Evolutionary conservation across 805 yeast genomes (phyloP).

Genomic region (Osmozyma mogii): DNA sequence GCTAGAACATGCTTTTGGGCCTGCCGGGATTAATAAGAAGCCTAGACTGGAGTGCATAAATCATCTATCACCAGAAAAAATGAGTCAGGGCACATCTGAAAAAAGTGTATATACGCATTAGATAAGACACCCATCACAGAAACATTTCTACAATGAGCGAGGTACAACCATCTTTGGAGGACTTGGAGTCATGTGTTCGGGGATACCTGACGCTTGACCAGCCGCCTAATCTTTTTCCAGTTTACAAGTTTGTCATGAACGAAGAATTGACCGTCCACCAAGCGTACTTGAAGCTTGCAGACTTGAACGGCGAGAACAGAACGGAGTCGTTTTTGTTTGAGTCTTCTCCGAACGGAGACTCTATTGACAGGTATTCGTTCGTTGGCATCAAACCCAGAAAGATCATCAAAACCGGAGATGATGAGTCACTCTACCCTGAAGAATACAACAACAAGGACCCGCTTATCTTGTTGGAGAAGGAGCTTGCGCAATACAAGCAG

Average conservation of each 20-base stretch:
- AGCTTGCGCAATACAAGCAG: constrained; percentile 56
- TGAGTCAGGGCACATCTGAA: too few relatives aligned
- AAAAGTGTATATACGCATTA: too few relatives aligned
- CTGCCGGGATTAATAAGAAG: too few relatives aligned
- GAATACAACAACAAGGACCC: constrained; percentile 65
- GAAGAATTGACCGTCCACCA: constrained; percentile 82
- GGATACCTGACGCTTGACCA: too few relatives aligned
- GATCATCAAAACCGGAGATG: constrained; percentile 75
- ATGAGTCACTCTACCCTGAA: constrained; percentile 20
- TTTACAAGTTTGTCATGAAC: constrained; percentile 64
- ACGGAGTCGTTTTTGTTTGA: constrained; percentile 77
- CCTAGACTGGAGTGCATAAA: too few relatives aligned
- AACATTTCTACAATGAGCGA: too few relatives aligned
- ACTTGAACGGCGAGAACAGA: constrained; percentile 46
- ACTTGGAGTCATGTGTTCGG: too few relatives aligned
- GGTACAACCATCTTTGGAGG: too few relatives aligned
- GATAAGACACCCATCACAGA: too few relatives aligned
- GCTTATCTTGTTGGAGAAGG: constrained; percentile 61
- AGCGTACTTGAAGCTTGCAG: constrained; percentile 79
- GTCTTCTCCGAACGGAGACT: constrained; percentile 83
- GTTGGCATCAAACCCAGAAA: constrained; percentile 83
- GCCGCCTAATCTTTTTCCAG: constrained; percentile 76
- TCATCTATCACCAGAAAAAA: too few relatives aligned
- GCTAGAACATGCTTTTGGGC: too few relatives aligned
- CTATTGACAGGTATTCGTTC: constrained; percentile 83